Percentiles rank a stretch among this genome's conserved stretches.
Evolutionary conservation across 345 rosid species (phyloP).

Genomic region (Erodium maritimum): DNA sequence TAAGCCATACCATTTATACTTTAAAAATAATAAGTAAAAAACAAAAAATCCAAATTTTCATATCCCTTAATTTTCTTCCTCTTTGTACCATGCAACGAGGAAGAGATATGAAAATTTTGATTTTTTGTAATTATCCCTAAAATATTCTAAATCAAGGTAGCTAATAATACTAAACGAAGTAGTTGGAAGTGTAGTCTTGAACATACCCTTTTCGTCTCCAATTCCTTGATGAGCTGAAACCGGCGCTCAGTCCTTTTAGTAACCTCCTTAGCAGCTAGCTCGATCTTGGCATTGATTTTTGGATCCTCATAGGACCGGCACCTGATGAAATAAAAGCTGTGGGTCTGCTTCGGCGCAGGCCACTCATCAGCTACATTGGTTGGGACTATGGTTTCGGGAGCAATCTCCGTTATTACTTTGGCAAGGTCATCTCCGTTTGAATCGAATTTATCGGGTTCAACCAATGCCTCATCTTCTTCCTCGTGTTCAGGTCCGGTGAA

Average conservation of each 20-base stretch:
- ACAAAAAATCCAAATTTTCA: too few species aligned
- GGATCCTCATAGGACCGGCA: slow-evolving; percentile 49
- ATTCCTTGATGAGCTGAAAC: slow-evolving; percentile 23
- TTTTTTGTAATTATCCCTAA: too few species aligned
- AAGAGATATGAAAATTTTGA: too few species aligned
- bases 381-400: slow-evolving; percentile 30
- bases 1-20: too few species aligned
- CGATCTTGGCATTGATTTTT: slow-evolving; percentile 47
- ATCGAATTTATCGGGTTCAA: slow-evolving; percentile 40
- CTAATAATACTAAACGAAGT: background rate
- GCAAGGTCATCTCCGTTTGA: slow-evolving; percentile 40
- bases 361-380: slow-evolving; percentile 69
- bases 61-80: too few species aligned
- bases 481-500: slow-evolving; percentile 19
- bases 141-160: too few species aligned
- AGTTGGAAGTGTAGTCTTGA: too few species aligned
- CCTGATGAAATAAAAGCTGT: slow-evolving; percentile 49
- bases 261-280: slow-evolving; percentile 53
- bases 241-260: slow-evolving; percentile 33
- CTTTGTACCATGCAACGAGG: too few species aligned
- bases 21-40: too few species aligned
- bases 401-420: slow-evolving; percentile 33
- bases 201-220: slow-evolving; percentile 52
- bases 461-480: slow-evolving; percentile 42
- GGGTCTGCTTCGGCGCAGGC: slow-evolving; percentile 63